Evolutionary conservation across 495 filamentous ascomycete genomes (phyloP).

Genomic region (Penicillium cosmopolitanum): DNA sequence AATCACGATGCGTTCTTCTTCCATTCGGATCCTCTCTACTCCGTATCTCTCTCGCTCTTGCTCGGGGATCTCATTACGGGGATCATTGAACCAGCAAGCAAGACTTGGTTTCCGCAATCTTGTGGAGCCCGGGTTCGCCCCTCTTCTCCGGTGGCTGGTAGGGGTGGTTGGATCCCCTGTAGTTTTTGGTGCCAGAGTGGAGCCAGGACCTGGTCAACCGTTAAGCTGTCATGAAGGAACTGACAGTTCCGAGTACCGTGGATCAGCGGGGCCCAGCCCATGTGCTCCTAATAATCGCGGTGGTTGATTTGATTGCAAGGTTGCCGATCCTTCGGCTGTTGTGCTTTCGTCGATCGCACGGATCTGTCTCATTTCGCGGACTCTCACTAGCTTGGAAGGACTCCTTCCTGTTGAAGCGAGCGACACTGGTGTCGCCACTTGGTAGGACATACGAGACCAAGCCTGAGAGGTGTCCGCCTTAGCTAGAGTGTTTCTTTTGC

Average conservation of each 20-base stretch:
- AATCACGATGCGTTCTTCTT: neutral
- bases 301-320: conserved; percentile 38
- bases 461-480: neutral
- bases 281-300: conserved; percentile 18
- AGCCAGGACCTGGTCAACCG: conserved; percentile 12
- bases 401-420: conserved; percentile 24
- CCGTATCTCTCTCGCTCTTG: neutral
- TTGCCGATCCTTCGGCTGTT: conserved; percentile 36
- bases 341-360: conserved; percentile 24
- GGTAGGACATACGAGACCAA: neutral
- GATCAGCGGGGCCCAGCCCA: conserved; percentile 24
- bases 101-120: conserved; percentile 2
- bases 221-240: conserved; percentile 28
- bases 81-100: conserved; percentile 1
- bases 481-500: neutral
- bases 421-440: neutral
- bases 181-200: neutral
- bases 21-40: neutral
- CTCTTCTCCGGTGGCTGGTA: neutral
- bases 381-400: conserved; percentile 15
- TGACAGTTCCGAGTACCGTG: conserved; percentile 19
- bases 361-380: conserved; percentile 26
- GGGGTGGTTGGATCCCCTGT: conserved; percentile 7
- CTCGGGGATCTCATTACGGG: conserved; percentile 13
- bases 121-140: conserved; percentile 11